A percentile compares a stretch with the other conserved stretches of the same genome.
Conservation (phyloP, 768 basidiomycete genomes). For the Mycena polygramma region DNA sequence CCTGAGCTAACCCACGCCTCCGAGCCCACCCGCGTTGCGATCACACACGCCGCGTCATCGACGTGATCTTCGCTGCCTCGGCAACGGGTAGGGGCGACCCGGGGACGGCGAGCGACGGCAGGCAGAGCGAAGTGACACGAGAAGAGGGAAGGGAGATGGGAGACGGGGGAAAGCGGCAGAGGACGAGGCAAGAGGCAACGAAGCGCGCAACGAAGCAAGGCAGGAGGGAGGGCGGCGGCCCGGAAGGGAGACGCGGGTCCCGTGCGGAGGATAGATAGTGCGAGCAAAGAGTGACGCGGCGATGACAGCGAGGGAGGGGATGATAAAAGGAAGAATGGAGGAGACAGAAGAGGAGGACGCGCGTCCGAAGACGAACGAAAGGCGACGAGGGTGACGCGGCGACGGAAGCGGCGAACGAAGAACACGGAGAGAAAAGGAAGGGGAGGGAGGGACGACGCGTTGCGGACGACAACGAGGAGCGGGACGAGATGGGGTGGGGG, state of each 20-base stretch:
- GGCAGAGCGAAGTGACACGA: no score
- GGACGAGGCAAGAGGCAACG: background rate
- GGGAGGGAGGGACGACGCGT: constrained; percentile 3
- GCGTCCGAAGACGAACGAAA: no score
- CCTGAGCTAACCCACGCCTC: no score
- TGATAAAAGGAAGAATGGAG: background rate
- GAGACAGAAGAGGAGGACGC: background rate
- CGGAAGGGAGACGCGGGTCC: background rate
- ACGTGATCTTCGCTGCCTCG: no score
- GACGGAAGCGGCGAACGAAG: background rate
- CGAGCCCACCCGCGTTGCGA: no score
- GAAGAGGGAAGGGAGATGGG: background rate
- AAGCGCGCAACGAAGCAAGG: constrained; percentile 1
- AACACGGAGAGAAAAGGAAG: constrained; percentile 26
- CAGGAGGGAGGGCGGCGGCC: background rate
- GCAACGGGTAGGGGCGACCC: no score
- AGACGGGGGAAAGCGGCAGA: background rate
- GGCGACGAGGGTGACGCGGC: no score
- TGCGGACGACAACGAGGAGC: no score
- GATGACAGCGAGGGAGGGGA: background rate
- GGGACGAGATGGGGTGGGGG: no score
- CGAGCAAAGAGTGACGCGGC: background rate
- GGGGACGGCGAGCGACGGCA: no score
- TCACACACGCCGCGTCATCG: no score
- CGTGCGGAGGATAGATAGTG: no score